A percentile compares a stretch with the other conserved stretches of the same genome.
These are phyloP conservation scores for Termitomyces eurrhizus DNA, from an alignment of 768 basidiomycete species.

Conservation along the genomic window DNA sequence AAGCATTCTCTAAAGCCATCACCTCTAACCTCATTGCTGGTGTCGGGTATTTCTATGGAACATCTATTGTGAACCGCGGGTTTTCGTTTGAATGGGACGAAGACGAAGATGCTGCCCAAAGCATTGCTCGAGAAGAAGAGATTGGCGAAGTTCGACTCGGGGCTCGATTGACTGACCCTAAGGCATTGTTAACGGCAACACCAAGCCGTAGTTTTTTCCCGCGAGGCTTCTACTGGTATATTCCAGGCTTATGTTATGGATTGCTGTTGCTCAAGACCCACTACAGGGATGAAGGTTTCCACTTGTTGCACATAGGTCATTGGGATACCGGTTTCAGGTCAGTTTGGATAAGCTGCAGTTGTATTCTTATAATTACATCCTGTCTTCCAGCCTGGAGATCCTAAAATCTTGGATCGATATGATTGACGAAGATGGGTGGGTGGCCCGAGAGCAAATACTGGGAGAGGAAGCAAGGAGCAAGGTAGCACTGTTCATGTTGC, in stretches of 20 bases:
- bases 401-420: slow-evolving; percentile 86
- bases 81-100: slow-evolving; percentile 94
- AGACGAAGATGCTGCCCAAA: slow-evolving; percentile 33
- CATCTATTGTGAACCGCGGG: slow-evolving; percentile 78
- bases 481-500: slow-evolving; percentile 30
- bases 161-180: slow-evolving; percentile 70
- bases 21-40: slow-evolving; percentile 92
- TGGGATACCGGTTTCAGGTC: slow-evolving; percentile 91
- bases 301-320: slow-evolving; percentile 84
- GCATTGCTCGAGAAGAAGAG: slow-evolving; percentile 31
- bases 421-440: slow-evolving; percentile 94
- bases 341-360: not conserved
- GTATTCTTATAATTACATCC: not conserved
- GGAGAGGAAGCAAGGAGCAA: slow-evolving; percentile 96
- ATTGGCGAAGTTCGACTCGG: slow-evolving; percentile 41
- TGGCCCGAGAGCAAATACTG: slow-evolving; percentile 93
- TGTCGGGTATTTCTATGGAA: slow-evolving; percentile 93
- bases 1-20: slow-evolving; percentile 79
- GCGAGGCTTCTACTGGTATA: slow-evolving; percentile 91
- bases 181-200: slow-evolving; percentile 81
- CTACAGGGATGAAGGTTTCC: slow-evolving; percentile 94
- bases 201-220: slow-evolving; percentile 98
- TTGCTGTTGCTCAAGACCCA: not conserved
- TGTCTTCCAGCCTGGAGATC: slow-evolving; percentile 68
- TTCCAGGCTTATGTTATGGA: not conserved